Conservation (phyloP, 2,329 filamentous ascomycete genomes). For the Penicillium sclerotiorum region DNA sequence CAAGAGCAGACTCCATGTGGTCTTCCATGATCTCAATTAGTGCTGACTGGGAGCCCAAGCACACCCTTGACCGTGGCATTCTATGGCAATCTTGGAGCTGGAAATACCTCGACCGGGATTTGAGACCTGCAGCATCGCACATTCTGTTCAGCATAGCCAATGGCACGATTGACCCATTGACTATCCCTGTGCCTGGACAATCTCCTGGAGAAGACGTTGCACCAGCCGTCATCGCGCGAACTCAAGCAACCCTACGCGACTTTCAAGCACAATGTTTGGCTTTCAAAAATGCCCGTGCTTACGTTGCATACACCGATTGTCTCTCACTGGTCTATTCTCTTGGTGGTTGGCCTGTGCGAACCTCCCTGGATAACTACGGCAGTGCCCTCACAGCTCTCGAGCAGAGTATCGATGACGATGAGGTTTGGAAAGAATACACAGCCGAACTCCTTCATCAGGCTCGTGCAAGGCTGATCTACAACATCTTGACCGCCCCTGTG, state of each 20-base stretch:
- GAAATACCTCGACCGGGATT: constrained; percentile 59
- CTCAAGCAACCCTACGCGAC: constrained; percentile 49
- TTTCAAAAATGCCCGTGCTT: constrained; percentile 50
- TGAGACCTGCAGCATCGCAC: constrained; percentile 40
- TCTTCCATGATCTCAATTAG: constrained; percentile 66
- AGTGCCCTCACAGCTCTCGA: constrained; percentile 48
- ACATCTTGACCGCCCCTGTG: constrained; percentile 51
- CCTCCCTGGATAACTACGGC: constrained; percentile 43
- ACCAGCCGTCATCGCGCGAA: constrained; percentile 42
- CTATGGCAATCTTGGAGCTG: constrained; percentile 69
- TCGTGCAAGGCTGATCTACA: constrained; percentile 67
- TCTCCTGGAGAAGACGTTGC: too few relatives aligned
- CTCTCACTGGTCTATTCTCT: constrained; percentile 70
- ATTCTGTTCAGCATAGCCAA: constrained; percentile 46
- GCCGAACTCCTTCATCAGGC: constrained; percentile 70
- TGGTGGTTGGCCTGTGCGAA: constrained; percentile 39
- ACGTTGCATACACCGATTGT: constrained; percentile 62
- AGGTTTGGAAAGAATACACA: constrained; percentile 34
- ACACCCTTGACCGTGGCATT: constrained; percentile 42
- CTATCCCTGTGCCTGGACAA: constrained; percentile 22
- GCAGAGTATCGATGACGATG: constrained; percentile 45
- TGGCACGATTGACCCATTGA: constrained; percentile 35
- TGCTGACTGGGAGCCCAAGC: constrained; percentile 25
- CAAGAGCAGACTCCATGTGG: constrained; percentile 62
- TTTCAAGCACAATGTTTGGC: constrained; percentile 61